Conservation (phyloP, 495 filamentous ascomycete genomes). For the Xylaria telfairii region DNA sequence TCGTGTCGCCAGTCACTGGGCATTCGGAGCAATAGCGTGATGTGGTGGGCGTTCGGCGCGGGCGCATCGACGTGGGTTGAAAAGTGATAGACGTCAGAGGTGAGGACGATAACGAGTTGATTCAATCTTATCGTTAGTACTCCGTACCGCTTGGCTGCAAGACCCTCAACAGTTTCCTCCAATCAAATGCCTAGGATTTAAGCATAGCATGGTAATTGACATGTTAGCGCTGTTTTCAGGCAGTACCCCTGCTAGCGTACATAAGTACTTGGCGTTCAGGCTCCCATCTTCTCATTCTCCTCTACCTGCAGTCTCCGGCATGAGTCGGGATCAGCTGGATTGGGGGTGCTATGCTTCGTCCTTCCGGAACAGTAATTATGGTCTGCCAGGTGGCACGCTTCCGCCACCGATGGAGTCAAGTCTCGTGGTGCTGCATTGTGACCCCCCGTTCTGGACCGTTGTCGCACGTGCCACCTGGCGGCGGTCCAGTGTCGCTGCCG, state of each 20-base stretch:
- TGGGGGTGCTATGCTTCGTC: background rate
- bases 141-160: background rate
- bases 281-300: background rate
- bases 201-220: background rate
- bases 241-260: background rate
- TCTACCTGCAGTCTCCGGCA: background rate
- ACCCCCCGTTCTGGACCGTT: background rate
- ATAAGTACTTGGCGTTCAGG: background rate
- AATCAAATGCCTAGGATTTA: background rate
- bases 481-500: background rate
- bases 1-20: background rate
- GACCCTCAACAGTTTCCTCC: background rate
- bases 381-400: background rate
- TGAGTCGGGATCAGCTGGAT: background rate
- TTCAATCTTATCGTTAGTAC: background rate
- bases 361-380: background rate
- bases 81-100: constrained; percentile 19
- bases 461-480: constrained; percentile 1
- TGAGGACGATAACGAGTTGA: background rate
- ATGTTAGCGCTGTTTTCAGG: background rate
- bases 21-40: background rate
- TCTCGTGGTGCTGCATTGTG: constrained; percentile 2
- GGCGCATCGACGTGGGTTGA: background rate
- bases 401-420: background rate
- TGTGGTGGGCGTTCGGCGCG: background rate